Evolutionary conservation across 768 basidiomycete species (phyloP).

Genomic region (Suillus sp.): DNA sequence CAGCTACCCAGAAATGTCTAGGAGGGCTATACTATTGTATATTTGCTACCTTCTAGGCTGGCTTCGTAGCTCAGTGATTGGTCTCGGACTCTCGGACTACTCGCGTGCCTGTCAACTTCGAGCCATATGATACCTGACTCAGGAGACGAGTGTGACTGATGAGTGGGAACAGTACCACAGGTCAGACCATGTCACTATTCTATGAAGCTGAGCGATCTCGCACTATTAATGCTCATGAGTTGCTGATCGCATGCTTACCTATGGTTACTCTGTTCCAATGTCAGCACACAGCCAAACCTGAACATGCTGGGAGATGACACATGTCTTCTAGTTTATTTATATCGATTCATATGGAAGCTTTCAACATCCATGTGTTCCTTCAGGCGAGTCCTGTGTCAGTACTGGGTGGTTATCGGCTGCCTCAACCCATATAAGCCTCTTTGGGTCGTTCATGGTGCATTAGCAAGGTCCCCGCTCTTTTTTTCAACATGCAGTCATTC

Average conservation of each 20-base stretch:
- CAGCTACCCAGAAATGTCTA: not conserved
- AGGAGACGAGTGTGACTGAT: not conserved
- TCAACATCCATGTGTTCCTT: not conserved
- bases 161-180: not conserved
- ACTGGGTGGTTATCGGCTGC: not conserved
- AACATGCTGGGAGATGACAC: not conserved
- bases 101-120: not conserved
- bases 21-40: not conserved
- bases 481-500: constrained; percentile 6
- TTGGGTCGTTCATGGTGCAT: not conserved
- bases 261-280: not conserved
- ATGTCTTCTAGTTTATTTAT: constrained; percentile 2
- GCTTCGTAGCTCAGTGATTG: not conserved
- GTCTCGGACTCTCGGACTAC: not conserved
- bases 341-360: not conserved
- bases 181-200: not conserved
- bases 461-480: not conserved
- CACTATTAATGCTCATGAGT: not conserved
- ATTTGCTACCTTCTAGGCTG: not conserved
- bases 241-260: not conserved
- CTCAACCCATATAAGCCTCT: not conserved
- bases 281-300: not conserved
- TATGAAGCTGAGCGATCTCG: not conserved
- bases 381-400: not conserved
- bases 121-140: not conserved